phyloP scores from a whole-genome alignment of 2,329 filamentous ascomycete genomes.

The Amesomyces nigricolor region DNA sequence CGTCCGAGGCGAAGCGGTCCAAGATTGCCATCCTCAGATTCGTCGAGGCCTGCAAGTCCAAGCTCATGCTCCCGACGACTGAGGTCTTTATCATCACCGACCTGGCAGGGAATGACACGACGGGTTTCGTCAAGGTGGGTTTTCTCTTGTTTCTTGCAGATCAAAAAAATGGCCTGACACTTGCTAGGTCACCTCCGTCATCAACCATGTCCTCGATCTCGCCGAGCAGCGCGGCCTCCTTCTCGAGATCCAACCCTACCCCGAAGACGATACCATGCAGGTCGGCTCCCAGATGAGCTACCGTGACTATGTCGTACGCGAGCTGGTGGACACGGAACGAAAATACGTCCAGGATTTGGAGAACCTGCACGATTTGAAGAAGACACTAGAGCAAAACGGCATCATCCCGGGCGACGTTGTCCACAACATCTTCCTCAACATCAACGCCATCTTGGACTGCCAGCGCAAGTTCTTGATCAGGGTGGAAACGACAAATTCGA shows the following conservation, averaged over 20 bases:
- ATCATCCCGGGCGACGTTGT: conserved; percentile 83
- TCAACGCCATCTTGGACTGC: conserved; percentile 91
- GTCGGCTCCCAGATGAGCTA: conserved; percentile 65
- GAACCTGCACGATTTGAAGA: conserved; percentile 87
- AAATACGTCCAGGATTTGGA: conserved; percentile 98
- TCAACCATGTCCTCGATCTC: conserved; percentile 86
- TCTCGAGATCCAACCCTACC: conserved; percentile 52
- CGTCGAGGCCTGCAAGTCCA: conserved; percentile 78
- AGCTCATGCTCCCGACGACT: conserved; percentile 69
- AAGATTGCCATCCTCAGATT: conserved; percentile 92
- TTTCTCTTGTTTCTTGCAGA: conserved; percentile 20
- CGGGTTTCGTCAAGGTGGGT: conserved; percentile 85
- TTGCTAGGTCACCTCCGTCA: conserved; percentile 72
- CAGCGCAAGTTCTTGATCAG: conserved; percentile 92
- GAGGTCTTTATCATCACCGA: conserved; percentile 87
- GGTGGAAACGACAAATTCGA: conserved; percentile 89
- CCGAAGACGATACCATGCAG: conserved; percentile 47
- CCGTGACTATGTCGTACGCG: conserved; percentile 82
- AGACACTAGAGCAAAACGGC: conserved; percentile 79
- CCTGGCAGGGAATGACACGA: conserved; percentile 89
- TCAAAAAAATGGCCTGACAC: not conserved
- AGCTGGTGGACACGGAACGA: conserved; percentile 89
- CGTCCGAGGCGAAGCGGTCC: conserved; percentile 63
- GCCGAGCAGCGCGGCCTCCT: conserved; percentile 74
- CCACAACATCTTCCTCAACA: conserved; percentile 93